These are phyloP conservation scores for Plasmodium vinckei DNA, from an alignment of 169 alveolate species.

Conservation along the genomic window DNA sequence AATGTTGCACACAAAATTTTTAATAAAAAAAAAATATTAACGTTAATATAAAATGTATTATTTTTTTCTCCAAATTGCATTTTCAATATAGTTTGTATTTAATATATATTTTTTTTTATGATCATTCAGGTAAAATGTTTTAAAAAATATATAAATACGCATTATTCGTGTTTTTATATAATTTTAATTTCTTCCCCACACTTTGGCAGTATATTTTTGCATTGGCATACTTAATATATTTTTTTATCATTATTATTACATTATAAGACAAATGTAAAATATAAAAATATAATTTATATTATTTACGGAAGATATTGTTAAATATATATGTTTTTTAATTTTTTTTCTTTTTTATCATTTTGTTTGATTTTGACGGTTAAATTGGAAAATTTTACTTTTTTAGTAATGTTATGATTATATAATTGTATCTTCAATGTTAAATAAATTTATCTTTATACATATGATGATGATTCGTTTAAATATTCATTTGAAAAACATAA, in stretches of 20 bases:
- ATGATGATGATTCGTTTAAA: background rate
- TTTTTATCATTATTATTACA: background rate
- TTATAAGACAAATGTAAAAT: slow-evolving; percentile 39
- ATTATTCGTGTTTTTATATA: too few species aligned
- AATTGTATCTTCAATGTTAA: background rate
- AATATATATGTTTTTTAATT: slow-evolving; percentile 2
- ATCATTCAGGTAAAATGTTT: too few species aligned
- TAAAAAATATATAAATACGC: too few species aligned
- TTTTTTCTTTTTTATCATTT: slow-evolving; percentile 6
- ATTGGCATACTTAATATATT: background rate
- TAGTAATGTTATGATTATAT: slow-evolving; percentile 5
- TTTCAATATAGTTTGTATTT: background rate
- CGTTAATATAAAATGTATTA: slow-evolving; percentile 3
- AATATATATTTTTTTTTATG: too few species aligned
- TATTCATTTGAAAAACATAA: background rate
- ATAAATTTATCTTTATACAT: background rate
- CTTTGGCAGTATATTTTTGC: too few species aligned
- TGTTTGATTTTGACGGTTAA: slow-evolving; percentile 8
- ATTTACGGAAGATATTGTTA: slow-evolving; percentile 12
- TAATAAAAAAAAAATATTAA: background rate
- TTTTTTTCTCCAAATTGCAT: background rate
- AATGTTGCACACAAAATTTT: background rate
- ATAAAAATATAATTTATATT: slow-evolving; percentile 1
- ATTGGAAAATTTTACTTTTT: background rate
- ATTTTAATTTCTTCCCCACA: too few species aligned